Evolutionary conservation across 179 eudicot species (phyloP).

Genomic region (Silene coronaria): DNA sequence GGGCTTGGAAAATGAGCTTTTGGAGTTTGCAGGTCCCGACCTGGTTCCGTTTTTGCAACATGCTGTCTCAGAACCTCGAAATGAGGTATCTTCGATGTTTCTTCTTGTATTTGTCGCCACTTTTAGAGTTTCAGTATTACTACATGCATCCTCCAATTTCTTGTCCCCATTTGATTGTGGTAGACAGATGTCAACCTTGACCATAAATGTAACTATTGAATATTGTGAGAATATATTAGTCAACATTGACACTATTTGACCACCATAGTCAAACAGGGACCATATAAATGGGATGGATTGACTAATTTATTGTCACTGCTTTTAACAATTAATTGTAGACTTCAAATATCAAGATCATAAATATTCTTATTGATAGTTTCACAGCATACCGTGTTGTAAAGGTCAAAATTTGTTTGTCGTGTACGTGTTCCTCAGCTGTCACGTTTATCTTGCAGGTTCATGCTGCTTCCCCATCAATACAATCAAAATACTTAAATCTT

Average conservation of each 20-base stretch:
- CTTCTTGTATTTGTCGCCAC: not conserved
- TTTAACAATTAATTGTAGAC: conserved; percentile 1
- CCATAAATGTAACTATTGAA: not conserved
- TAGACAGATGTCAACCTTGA: not conserved
- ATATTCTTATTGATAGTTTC: conserved; percentile 1
- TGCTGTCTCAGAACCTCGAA: conserved; percentile 61
- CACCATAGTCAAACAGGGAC: not conserved
- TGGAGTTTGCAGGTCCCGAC: conserved; percentile 96
- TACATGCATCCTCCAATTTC: not conserved
- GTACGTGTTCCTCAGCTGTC: not conserved
- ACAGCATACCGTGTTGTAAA: not conserved
- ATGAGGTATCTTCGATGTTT: conserved; percentile 43
- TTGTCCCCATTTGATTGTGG: not conserved
- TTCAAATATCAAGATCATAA: not conserved
- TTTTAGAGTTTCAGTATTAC: not conserved
- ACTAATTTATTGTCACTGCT: not conserved
- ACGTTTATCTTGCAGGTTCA: conserved; percentile 32
- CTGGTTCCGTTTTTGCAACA: conserved; percentile 82
- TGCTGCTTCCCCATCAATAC: conserved; percentile 36
- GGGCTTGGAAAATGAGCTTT: conserved; percentile 87
- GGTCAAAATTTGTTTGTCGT: not conserved
- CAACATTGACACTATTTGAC: not conserved
- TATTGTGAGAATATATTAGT: not conserved
- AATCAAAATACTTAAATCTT: conserved; percentile 75
- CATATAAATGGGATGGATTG: not conserved